Percentiles rank a stretch among this genome's conserved stretches.
Evolutionary conservation across 2,329 filamentous ascomycete genomes (phyloP).

Genomic region (Pseudogymnoascus sp.): DNA sequence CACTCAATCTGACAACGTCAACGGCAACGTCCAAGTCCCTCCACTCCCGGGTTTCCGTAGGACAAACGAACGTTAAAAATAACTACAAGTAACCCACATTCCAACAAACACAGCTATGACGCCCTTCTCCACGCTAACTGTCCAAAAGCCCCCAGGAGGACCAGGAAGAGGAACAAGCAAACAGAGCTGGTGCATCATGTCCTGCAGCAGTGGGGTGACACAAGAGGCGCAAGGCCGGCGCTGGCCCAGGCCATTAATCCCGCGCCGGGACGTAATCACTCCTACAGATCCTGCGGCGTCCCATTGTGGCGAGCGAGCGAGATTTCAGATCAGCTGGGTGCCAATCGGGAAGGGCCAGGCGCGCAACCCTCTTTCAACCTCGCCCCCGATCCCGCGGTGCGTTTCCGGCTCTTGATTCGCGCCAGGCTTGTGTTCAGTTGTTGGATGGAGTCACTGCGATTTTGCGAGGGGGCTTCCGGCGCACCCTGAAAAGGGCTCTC

Average conservation of each 20-base stretch:
- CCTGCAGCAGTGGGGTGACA: background rate
- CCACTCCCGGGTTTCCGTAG: background rate
- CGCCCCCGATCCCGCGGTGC: background rate
- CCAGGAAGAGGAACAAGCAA: background rate
- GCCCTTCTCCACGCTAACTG: background rate
- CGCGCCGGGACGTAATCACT: background rate
- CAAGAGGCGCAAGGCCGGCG: background rate
- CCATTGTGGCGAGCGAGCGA: background rate
- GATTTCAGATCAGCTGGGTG: background rate
- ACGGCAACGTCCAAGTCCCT: background rate
- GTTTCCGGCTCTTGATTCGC: background rate
- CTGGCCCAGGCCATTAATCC: background rate
- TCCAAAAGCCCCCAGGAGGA: background rate
- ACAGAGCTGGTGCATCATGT: background rate
- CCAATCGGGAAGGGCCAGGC: background rate
- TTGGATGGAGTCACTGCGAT: background rate
- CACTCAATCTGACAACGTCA: background rate
- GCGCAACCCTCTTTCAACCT: conserved; percentile 1
- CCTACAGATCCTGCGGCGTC: background rate
- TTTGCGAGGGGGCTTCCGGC: background rate
- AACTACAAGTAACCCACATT: background rate
- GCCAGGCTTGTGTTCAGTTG: background rate
- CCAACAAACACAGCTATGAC: background rate
- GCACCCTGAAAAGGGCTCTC: background rate
- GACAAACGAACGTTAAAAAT: background rate